Percentiles rank a stretch among this genome's conserved stretches.
These are phyloP conservation scores for Eucalyptus dawsonii DNA, from an alignment of 345 rosid genomes.

Conservation along the genomic window DNA sequence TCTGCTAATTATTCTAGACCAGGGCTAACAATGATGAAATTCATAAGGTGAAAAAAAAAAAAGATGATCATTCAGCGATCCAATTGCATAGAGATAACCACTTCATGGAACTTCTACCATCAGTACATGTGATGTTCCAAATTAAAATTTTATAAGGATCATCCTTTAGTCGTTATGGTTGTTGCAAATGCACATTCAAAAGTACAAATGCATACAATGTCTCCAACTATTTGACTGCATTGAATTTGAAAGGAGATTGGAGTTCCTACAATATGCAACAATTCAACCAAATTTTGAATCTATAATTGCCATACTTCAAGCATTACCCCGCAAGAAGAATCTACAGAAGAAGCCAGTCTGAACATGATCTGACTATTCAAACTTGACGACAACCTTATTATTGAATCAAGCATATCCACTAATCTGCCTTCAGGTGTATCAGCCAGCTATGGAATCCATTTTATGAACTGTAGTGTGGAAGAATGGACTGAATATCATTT, in stretches of 20 bases:
- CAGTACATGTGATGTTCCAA: background rate
- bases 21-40: background rate
- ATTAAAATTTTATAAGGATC: background rate
- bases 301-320: background rate
- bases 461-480: background rate
- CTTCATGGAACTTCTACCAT: background rate
- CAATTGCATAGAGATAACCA: background rate
- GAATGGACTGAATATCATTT: background rate
- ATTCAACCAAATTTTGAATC: background rate
- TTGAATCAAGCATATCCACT: background rate
- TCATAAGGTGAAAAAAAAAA: background rate
- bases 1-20: background rate
- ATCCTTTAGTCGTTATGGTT: background rate
- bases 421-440: background rate
- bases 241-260: background rate
- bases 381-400: background rate
- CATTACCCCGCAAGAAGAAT: background rate
- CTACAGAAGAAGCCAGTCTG: background rate
- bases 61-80: background rate
- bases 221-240: background rate
- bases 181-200: background rate
- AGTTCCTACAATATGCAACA: background rate
- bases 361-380: background rate
- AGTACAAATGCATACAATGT: background rate
- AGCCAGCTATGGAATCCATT: background rate